Evolutionary conservation across 2,329 filamentous ascomycete species (phyloP).

Genomic region (Cercospora sp.): DNA sequence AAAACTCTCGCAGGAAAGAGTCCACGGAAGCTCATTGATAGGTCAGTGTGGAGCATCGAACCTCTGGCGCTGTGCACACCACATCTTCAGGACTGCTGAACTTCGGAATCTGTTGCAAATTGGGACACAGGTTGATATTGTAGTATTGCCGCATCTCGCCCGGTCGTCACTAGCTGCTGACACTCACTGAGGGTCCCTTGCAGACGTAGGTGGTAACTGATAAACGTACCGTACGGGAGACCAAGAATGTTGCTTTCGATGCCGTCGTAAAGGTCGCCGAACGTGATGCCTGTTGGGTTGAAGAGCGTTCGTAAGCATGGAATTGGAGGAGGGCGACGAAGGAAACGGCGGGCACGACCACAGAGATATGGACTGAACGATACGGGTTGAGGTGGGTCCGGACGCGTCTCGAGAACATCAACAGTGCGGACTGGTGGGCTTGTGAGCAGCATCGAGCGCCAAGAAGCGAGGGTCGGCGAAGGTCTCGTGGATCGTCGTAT

Average conservation of each 20-base stretch:
- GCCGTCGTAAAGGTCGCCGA: background rate
- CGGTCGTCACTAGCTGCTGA: too few species aligned
- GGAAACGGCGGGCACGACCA: too few species aligned
- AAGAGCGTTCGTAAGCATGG: background rate
- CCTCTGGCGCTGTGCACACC: background rate
- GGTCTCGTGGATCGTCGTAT: background rate
- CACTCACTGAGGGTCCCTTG: background rate
- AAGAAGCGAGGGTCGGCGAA: background rate
- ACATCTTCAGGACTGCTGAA: too few species aligned
- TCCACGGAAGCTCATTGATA: background rate
- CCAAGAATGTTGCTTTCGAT: background rate
- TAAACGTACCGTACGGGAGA: background rate
- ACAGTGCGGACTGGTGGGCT: background rate
- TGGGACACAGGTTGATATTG: too few species aligned
- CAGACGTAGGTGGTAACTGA: background rate
- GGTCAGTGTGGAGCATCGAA: background rate
- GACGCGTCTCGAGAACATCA: background rate
- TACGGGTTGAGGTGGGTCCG: background rate
- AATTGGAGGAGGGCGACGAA: too few species aligned
- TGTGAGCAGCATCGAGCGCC: background rate
- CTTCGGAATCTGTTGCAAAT: too few species aligned
- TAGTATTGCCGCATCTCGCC: too few species aligned
- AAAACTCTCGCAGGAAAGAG: background rate
- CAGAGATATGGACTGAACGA: background rate
- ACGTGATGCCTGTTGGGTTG: background rate